These are phyloP conservation scores for Diaporthe sp. DNA, from an alignment of 2,329 filamentous ascomycete species.

Conservation along the genomic window DNA sequence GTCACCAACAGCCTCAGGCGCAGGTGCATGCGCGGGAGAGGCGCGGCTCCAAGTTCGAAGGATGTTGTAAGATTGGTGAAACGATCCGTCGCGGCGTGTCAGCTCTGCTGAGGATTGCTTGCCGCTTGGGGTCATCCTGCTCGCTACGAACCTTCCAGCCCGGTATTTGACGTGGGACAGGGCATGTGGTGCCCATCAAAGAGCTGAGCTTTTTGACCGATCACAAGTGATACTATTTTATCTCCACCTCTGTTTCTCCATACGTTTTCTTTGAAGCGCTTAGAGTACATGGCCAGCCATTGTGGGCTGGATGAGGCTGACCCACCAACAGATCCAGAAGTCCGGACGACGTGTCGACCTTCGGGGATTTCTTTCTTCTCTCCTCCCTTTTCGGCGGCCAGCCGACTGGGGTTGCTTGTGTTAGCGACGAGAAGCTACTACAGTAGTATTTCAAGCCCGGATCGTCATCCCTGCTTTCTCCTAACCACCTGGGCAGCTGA, in stretches of 20 bases:
- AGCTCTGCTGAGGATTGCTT: constrained; percentile 5
- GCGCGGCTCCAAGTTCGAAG: not conserved
- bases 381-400: not conserved
- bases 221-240: not conserved
- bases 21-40: not conserved
- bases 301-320: not conserved
- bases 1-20: not conserved
- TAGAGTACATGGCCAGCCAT: not conserved
- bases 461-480: constrained; percentile 6
- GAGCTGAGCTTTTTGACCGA: not conserved
- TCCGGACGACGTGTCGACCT: not conserved
- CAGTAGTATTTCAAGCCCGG: not conserved
- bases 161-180: not conserved
- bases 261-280: not conserved
- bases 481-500: not conserved
- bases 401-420: not conserved
- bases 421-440: too few species aligned
- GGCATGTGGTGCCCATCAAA: not conserved
- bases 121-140: not conserved
- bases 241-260: not conserved
- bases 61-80: constrained; percentile 30
- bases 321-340: not conserved
- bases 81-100: constrained; percentile 21
- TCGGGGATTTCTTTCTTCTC: not conserved
- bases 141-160: constrained; percentile 10